Evolutionary conservation across 2,329 filamentous ascomycete genomes (phyloP), one percentile per base, ranked within the genome.

Genomic region (Trichoderma polysporum): DNA sequence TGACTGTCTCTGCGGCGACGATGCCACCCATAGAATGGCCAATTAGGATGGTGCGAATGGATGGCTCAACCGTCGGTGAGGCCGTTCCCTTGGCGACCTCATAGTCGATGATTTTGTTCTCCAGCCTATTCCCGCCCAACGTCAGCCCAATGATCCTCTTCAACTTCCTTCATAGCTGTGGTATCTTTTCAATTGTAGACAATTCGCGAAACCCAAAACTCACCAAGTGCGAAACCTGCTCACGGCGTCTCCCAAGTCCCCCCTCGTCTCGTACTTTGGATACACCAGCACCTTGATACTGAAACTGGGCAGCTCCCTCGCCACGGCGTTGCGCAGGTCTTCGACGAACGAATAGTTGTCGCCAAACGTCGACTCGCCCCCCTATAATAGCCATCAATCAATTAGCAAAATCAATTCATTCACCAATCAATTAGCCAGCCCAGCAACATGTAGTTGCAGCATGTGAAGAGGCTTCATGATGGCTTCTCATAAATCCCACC

Each of bases 21-120:
- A 98, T 97, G 72, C 95, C 95, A 72, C 91, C 91, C 91, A 91
- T 97, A 9, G 91, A 94, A 77, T 97, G 94, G 27, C 94, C 94
- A 66, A 96, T 82, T 17, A 97, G 85, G 54, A 97, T 85, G 31
- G 91, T 90, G 74, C 89, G 90, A 22, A 97, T 92, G 0, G 90
- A 93, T 5, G 93, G 93, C 69, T 96, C 92, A 70, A 97, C 85
- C 0, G 92, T 97, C 0, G 94, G 94, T 5, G 91, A 94, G 1
- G 91, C 87, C 0, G 93, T 94, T 53, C 85, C 84, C 71, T 91
- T 91, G 31, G 86, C 88, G 66, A 97, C 94, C 79, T 99, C 94
- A 73, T 97, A 83, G 77, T 98, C 95, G 73, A 98, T 97, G 73
- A 98, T 92, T 73, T 92, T 92, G 76, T 97, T 90, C 71, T 94